phyloP scores from a whole-genome alignment of 768 basidiomycete genomes.

The Amanita rubescens region DNA sequence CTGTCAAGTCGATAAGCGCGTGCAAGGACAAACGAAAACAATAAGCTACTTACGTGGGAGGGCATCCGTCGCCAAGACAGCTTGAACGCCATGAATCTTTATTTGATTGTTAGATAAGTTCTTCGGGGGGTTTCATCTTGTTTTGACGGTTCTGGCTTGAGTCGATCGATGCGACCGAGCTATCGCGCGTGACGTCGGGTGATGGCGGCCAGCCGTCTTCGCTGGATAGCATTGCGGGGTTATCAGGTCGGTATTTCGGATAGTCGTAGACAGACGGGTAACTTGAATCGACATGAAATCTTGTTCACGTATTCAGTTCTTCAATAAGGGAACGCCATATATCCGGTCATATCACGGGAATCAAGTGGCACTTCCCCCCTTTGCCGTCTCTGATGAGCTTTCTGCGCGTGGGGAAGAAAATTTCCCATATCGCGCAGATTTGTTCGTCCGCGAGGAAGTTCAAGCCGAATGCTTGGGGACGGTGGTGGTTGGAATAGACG shows the following conservation, averaged over 20 bases:
- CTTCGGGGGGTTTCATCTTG: not conserved
- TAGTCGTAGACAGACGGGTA: not conserved
- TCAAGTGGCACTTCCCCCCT: not conserved
- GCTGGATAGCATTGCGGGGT: not conserved
- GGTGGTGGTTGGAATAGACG: not conserved
- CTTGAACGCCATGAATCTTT: not conserved
- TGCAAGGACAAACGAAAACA: not conserved
- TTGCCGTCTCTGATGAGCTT: slow-evolving; percentile 2
- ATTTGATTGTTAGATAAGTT: not conserved
- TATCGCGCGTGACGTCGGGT: not conserved
- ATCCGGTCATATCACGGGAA: slow-evolving; percentile 1
- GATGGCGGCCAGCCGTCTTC: not conserved
- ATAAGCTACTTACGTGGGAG: not conserved
- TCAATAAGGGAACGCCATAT: not conserved
- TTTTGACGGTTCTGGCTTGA: not conserved
- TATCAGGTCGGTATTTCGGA: not conserved
- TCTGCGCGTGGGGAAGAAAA: slow-evolving; percentile 1
- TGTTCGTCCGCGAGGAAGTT: not conserved
- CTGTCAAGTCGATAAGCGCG: too few relatives aligned
- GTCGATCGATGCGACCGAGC: not conserved
- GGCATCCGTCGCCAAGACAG: not conserved
- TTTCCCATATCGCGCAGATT: slow-evolving; percentile 6
- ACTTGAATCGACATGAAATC: not conserved
- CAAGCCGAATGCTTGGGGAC: not conserved
- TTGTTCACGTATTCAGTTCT: not conserved